Base-by-base conservation (phyloP, 2,329 filamentous ascomycete species). In the Ceratocystis alfenasii region DNA sequence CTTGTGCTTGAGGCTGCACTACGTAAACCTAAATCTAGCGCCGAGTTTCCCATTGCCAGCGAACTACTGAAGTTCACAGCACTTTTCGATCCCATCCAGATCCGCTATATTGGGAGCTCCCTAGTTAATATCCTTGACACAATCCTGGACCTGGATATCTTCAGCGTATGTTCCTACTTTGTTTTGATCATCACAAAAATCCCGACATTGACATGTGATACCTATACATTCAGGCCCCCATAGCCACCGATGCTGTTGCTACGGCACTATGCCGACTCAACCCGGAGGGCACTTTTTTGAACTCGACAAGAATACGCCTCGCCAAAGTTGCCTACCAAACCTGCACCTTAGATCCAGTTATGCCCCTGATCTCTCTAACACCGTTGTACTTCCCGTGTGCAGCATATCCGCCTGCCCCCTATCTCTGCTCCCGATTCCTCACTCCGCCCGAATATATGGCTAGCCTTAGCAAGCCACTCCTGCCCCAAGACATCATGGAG, bases 261-360 rank as follows among this genome's bases (percentile, higher is more conserved):
- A 73, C 73, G 1, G 86, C 85, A 2, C 79, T 92, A 69, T 75
- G 85, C 12, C 81, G 81, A 65, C 76, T 92, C 66, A 87, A 92
- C 69, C 85, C 87, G 1, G 80, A 80, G 12, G 83, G 81, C 33
- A 81, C 81, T 62, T 82, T 87, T 63, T 83, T 90, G 70, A 90
- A 87, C 3, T 81, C 81, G 3, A 79, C 78, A 33, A 87, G 90
- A 70, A 73, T 87, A 46, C 71, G 75, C 15, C 77, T 89, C 41
- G 78, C 81, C 36, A 81, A 78, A 53, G 73, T 86, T 10, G 87
- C 87, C 57, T 82, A 84, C 72, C 77, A 81, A 64, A 79, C 80
- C 41, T 75, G 81, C 69, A 73, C 73, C 48, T 81, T 83, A 66
- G 77, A 78, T 15, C 78, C 80, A 28, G 84, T 81, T 1, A 75